Evolutionary conservation across 129 eudicot species (phyloP).

Genomic region (Chrysanthemum seticuspe): DNA sequence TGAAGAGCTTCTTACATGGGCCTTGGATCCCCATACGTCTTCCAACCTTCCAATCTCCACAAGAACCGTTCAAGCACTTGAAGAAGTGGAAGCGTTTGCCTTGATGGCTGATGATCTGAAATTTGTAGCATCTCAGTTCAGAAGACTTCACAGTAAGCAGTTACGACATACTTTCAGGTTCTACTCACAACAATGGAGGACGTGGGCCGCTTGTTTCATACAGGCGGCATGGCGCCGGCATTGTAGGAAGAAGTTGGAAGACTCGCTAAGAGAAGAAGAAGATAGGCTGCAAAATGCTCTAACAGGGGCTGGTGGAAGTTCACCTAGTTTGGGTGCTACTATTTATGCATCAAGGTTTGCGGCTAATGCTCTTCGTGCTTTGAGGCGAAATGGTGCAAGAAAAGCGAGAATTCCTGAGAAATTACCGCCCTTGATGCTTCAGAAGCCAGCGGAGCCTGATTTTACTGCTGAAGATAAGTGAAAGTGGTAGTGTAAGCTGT

Average conservation of each 20-base stretch:
- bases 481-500: conserved; percentile 5
- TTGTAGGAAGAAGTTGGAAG: conserved; percentile 70
- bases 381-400: conserved; percentile 60
- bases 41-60: conserved; percentile 89
- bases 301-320: conserved; percentile 59
- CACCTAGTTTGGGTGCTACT: conserved; percentile 85
- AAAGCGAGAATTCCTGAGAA: conserved; percentile 76
- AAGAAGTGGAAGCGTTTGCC: conserved; percentile 94
- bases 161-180: conserved; percentile 86
- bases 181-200: conserved; percentile 94
- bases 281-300: conserved; percentile 71
- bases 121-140: conserved; percentile 88
- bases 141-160: conserved; percentile 92
- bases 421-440: conserved; percentile 70
- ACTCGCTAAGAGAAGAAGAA: conserved; percentile 76
- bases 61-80: conserved; percentile 77
- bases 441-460: conserved; percentile 96
- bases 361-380: conserved; percentile 69
- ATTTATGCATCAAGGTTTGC: conserved; percentile 90
- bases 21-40: conserved; percentile 83
- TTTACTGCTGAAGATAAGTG: conserved; percentile 69
- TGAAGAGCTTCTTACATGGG: conserved; percentile 98
- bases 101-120: conserved; percentile 78
- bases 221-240: conserved; percentile 96
- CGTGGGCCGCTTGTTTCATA: conserved; percentile 98